Base-by-base conservation (phyloP, 2,329 filamentous ascomycete species). In the Fragosphaeria purpurea region DNA sequence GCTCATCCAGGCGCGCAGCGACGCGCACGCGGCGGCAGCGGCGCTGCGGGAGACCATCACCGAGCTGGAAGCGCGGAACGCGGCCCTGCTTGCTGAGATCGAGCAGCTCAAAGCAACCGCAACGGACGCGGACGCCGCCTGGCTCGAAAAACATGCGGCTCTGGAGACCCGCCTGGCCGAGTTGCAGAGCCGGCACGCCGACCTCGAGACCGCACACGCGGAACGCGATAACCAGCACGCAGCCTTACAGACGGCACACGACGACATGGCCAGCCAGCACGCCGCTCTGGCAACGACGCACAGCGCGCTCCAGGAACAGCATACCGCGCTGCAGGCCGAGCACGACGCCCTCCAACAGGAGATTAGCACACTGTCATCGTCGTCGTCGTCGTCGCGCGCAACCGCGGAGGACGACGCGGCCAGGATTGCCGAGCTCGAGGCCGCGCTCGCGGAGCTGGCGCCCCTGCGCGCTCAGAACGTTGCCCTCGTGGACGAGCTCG, bases 11-110 rank as follows among this genome's bases (percentile, higher is more conserved):
- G 42, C 42, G 7, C 42, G 42, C 4, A n/a, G 45, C 1, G 42
- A 40, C 3, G 42, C 42, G 4, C 37, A 30, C 5, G 42, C 12
- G 12, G 37, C 35, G 1, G 47, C 42, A 32, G 32, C 50, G 41
- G 39, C 32, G 22, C 40, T 52, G 12, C 30, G 48, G 13, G 38
- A 11, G 30, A 37, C 41, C 4, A 13, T 48, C 6, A n/a, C 41
- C 35, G 46, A 47, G 42, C 47, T 52, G 6, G 49, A 51, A n/a
- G 49, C 13, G 2, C 46, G 45, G 5, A 44, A 48, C 6, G 52
- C 45, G 3, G 38, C 45, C 1, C 52, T 51, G 22, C 11, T 33
- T 0, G 9, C 44, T 7, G 53, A 55, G 13, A 46, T 41, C 40
- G 48, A 51, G 12, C 11, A 41, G 4, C 33, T 52, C 4, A 46